Percentiles rank a stretch among this genome's conserved stretches.
phyloP scores from a whole-genome alignment of 805 yeast species.

The Schwanniomyces pseudopolymorphus region DNA sequence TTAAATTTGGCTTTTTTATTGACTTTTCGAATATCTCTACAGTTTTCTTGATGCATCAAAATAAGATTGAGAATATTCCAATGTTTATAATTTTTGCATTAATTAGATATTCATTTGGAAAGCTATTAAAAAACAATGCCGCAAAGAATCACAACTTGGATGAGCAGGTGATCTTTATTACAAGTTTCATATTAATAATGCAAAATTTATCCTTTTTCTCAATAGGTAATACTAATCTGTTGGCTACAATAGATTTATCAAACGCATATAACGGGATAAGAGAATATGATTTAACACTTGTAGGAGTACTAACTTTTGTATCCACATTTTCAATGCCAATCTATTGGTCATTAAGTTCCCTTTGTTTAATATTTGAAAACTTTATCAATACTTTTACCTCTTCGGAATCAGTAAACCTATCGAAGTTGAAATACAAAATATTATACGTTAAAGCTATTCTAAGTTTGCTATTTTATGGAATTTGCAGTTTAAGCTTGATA shows the following conservation, averaged over 20 bases:
- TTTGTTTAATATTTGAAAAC: slow-evolving; percentile 40
- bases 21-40: slow-evolving; percentile 37
- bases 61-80: slow-evolving; percentile 56
- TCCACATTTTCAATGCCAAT: slow-evolving; percentile 87
- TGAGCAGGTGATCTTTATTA: slow-evolving; percentile 18
- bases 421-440: slow-evolving; percentile 29
- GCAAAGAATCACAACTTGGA: slow-evolving; percentile 11
- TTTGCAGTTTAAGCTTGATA: slow-evolving; percentile 58
- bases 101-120: slow-evolving; percentile 20
- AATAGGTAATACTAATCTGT: slow-evolving; percentile 86
- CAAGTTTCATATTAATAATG: slow-evolving; percentile 48
- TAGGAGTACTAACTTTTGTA: slow-evolving; percentile 75
- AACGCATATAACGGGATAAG: slow-evolving; percentile 90
- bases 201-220: slow-evolving; percentile 83
- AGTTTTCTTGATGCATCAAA: slow-evolving; percentile 52
- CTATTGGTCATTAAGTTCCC: slow-evolving; percentile 65
- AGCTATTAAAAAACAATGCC: slow-evolving; percentile 8
- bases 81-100: slow-evolving; percentile 42
- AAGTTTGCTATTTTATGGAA: slow-evolving; percentile 54
- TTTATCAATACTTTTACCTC: slow-evolving; percentile 14
- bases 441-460: slow-evolving; percentile 36
- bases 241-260: slow-evolving; percentile 86
- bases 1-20: slow-evolving; percentile 27
- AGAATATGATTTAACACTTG: slow-evolving; percentile 64
- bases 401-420: slow-evolving; percentile 9